A percentile compares a stretch with the other conserved stretches of the same genome.
Conservation (phyloP, 192 early-diverging fungal genomes). For the Thamnidium elegans region DNA sequence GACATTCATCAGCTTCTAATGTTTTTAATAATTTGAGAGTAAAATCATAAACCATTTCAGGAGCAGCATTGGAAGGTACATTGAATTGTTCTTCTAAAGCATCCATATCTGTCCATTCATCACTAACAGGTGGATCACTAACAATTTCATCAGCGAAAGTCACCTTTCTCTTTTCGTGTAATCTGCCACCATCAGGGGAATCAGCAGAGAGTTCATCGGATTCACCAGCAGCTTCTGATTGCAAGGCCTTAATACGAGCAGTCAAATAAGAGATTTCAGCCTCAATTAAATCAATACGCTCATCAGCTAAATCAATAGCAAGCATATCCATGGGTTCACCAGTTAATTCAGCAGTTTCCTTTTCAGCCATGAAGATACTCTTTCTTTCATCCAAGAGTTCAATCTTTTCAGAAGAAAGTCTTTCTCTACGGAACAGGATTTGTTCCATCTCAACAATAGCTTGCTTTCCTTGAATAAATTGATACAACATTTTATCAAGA, state of each 20-base stretch:
- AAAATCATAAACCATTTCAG: conserved; percentile 49
- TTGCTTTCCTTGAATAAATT: conserved; percentile 54
- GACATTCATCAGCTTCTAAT: conserved; percentile 47
- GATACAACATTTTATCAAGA: conserved; percentile 52
- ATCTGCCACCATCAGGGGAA: background rate
- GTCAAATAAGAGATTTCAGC: conserved; percentile 58
- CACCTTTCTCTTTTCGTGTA: conserved; percentile 27
- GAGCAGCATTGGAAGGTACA: conserved; percentile 40
- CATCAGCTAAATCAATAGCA: conserved; percentile 52
- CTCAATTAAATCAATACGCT: conserved; percentile 53
- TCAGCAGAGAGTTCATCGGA: conserved; percentile 3
- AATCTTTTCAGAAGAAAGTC: conserved; percentile 46
- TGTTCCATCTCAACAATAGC: conserved; percentile 54
- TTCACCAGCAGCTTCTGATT: conserved; percentile 46
- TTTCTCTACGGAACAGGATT: conserved; percentile 43
- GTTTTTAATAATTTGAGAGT: conserved; percentile 48
- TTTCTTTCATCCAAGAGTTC: conserved; percentile 53
- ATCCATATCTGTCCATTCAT: conserved; percentile 39
- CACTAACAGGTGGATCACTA: conserved; percentile 12
- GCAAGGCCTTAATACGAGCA: conserved; percentile 50
- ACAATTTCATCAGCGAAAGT: conserved; percentile 41
- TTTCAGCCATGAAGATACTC: conserved; percentile 45
- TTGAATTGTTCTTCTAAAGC: conserved; percentile 34
- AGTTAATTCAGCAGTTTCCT: conserved; percentile 28
- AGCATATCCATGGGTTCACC: conserved; percentile 30